Evolutionary conservation across 768 basidiomycete species (phyloP).

Genomic region (Mycena leptocephala): DNA sequence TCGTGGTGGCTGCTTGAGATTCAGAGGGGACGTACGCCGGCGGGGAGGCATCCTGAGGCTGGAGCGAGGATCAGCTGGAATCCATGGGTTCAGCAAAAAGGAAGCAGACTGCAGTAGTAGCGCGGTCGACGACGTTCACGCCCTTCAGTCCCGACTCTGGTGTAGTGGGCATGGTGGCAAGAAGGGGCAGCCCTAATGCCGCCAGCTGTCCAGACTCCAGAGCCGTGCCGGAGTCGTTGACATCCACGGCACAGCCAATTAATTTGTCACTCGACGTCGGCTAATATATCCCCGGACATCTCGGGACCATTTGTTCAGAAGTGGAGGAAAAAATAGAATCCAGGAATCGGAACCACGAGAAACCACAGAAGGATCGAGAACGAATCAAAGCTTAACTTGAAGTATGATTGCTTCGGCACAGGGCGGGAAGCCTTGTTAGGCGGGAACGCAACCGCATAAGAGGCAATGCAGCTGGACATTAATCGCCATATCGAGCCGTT

Average conservation of each 20-base stretch:
- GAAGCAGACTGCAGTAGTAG: slow-evolving; percentile 1
- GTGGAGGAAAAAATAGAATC: not conserved
- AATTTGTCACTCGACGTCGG: not conserved
- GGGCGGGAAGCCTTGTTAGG: no score
- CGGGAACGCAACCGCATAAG: no score
- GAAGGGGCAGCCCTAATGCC: not conserved
- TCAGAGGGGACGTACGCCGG: not conserved
- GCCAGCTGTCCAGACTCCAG: not conserved
- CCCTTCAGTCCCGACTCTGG: no score
- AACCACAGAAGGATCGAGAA: no score
- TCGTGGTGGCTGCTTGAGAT: slow-evolving; percentile 3
- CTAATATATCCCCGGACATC: not conserved
- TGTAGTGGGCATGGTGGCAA: slow-evolving; percentile 5
- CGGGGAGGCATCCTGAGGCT: not conserved
- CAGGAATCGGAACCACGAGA: not conserved
- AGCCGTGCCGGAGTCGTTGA: not conserved
- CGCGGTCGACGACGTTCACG: not conserved
- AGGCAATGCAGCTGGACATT: no score
- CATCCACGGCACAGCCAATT: not conserved
- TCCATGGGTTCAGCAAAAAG: not conserved
- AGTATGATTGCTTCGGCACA: no score
- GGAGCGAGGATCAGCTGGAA: slow-evolving; percentile 1
- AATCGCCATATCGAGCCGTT: no score
- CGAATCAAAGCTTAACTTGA: no score
- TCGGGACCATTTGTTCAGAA: not conserved